Evolutionary conservation across 2,329 filamentous ascomycete genomes (phyloP).

Genomic region (Colletotrichum acutatum): DNA sequence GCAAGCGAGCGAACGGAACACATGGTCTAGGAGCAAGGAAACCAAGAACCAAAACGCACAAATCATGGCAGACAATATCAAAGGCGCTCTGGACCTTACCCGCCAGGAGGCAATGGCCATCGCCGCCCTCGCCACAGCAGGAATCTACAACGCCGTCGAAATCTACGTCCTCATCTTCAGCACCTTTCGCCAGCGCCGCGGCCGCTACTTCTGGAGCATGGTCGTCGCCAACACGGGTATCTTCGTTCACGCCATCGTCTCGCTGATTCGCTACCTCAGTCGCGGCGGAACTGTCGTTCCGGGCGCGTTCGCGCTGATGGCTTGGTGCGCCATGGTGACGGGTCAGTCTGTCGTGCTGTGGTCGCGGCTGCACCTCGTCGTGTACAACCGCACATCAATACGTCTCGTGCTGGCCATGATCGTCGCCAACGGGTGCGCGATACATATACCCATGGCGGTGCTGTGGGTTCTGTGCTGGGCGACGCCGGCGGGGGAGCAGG

Average conservation of each 20-base stretch:
- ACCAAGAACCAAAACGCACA: too few species aligned
- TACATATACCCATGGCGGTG: slow-evolving; percentile 61
- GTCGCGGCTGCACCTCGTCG: slow-evolving; percentile 67
- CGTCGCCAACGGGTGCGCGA: slow-evolving; percentile 56
- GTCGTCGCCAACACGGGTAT: slow-evolving; percentile 48
- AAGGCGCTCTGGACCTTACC: slow-evolving; percentile 15
- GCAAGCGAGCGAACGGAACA: background rate
- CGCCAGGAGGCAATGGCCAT: slow-evolving; percentile 33
- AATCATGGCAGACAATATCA: slow-evolving; percentile 15
- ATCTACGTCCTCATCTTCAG: slow-evolving; percentile 40
- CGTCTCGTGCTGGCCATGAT: slow-evolving; percentile 60
- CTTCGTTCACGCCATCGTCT: slow-evolving; percentile 65
- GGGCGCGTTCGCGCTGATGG: slow-evolving; percentile 19
- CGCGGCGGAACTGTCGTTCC: slow-evolving; percentile 57
- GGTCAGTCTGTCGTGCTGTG: slow-evolving; percentile 46
- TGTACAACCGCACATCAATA: slow-evolving; percentile 40
- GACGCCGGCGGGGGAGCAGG: slow-evolving; percentile 36
- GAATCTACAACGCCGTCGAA: slow-evolving; percentile 41
- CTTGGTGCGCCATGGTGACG: slow-evolving; percentile 67
- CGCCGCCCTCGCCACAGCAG: slow-evolving; percentile 37
- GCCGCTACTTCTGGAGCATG: slow-evolving; percentile 46
- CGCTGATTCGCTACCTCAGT: slow-evolving; percentile 53
- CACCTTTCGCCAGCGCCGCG: slow-evolving; percentile 40
- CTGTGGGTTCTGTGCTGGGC: slow-evolving; percentile 56
- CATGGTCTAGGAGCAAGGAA: background rate